Evolutionary conservation across 306 rosid species (phyloP).

Genomic region (Canavalia gladiata): DNA sequence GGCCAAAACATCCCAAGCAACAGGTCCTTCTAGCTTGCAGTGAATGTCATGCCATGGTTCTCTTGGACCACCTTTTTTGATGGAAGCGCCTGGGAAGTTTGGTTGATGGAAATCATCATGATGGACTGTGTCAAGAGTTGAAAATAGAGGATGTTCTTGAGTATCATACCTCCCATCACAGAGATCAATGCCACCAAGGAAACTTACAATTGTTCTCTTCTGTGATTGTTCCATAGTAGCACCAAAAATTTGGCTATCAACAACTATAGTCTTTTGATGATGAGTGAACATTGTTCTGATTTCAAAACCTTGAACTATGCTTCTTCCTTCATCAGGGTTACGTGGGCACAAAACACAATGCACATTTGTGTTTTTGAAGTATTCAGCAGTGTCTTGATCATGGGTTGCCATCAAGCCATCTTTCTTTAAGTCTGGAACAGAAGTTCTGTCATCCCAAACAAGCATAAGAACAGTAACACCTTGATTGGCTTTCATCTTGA

Average conservation of each 20-base stretch:
- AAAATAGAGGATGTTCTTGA: constrained; percentile 70
- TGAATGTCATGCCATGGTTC: constrained; percentile 99
- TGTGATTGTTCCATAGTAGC: constrained; percentile 24
- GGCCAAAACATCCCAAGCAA: constrained; percentile 84
- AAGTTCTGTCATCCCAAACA: constrained; percentile 90
- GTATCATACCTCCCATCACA: constrained; percentile 92
- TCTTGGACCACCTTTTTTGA: constrained; percentile 87
- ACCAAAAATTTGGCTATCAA: constrained; percentile 54
- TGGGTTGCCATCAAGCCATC: constrained; percentile 90
- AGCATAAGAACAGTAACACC: constrained; percentile 82
- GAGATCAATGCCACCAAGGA: constrained; percentile 86
- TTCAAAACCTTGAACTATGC: constrained; percentile 67
- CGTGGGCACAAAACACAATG: constrained; percentile 73
- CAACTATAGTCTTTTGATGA: constrained; percentile 78
- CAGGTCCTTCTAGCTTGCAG: constrained; percentile 76
- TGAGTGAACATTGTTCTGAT: constrained; percentile 82
- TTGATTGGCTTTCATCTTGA: constrained; percentile 76
- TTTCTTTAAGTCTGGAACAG: constrained; percentile 59
- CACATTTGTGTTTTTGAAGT: constrained; percentile 73
- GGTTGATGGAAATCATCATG: constrained; percentile 83
- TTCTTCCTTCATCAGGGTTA: constrained; percentile 72
- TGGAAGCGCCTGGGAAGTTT: constrained; percentile 73
- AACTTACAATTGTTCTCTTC: constrained; percentile 66
- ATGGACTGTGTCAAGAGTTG: constrained; percentile 64
- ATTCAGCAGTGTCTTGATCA: constrained; percentile 69